These are phyloP conservation scores for Golubevia sp. DNA, from an alignment of 1,284 basidiomycete species.

Conservation along the genomic window DNA sequence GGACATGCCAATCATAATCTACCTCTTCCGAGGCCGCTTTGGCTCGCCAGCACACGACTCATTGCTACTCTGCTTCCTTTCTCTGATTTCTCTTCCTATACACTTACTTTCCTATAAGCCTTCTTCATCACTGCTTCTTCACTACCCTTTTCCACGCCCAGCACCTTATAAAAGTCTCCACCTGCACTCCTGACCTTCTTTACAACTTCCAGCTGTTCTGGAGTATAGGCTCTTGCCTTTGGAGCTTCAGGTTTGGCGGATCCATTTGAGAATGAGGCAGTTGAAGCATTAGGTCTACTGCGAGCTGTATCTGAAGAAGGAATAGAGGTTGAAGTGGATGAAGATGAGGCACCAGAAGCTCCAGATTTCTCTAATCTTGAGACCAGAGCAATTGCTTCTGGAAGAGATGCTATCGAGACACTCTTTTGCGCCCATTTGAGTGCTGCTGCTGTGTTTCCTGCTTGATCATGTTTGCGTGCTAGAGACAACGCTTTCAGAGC, in stretches of 20 bases:
- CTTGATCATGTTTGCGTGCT: conserved; percentile 47
- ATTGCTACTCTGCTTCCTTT: too few species aligned
- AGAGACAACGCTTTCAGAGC: conserved; percentile 49
- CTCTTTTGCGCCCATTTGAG: conserved; percentile 57
- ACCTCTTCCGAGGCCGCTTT: too few species aligned
- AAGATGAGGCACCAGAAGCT: conserved; percentile 27
- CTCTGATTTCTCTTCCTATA: too few species aligned
- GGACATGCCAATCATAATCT: too few species aligned
- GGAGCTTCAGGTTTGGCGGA: conserved; percentile 3
- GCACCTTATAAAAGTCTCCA: conserved; percentile 50
- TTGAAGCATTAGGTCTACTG: conserved; percentile 8
- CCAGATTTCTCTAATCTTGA: conserved; percentile 39
- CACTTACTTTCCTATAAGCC: conserved; percentile 51
- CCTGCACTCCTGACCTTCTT: conserved; percentile 45
- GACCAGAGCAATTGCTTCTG: conserved; percentile 43
- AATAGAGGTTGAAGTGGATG: conserved; percentile 10
- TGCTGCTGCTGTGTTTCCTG: conserved; percentile 46
- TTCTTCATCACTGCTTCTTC: conserved; percentile 53
- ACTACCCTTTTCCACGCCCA: conserved; percentile 49
- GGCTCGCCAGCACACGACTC: too few species aligned
- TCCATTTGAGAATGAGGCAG: conserved; percentile 13
- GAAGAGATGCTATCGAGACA: conserved; percentile 44
- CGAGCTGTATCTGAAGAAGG: conserved; percentile 11
- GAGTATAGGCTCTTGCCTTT: conserved; percentile 35
- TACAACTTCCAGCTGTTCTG: conserved; percentile 49